A percentile compares a stretch with the other conserved stretches of the same genome.
phyloP scores from a whole-genome alignment of 2,329 filamentous ascomycete genomes.

The Colletotrichum theobromicola region DNA sequence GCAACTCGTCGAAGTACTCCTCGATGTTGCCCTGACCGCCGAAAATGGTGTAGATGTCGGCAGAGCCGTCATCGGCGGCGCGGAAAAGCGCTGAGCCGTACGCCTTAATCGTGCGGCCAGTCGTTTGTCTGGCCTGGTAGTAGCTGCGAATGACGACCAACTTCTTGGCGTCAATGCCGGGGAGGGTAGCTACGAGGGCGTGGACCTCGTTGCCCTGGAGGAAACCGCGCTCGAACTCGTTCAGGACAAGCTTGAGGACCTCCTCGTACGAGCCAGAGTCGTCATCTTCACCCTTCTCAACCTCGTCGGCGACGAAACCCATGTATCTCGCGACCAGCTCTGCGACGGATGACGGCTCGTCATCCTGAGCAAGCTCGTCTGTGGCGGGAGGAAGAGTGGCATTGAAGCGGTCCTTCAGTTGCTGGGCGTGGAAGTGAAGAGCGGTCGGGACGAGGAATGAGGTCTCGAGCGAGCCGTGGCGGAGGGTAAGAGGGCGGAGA shows the following conservation, averaged over 20 bases:
- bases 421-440: slow-evolving; percentile 93
- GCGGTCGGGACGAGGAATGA: slow-evolving; percentile 94
- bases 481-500: slow-evolving; percentile 86
- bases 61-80: slow-evolving; percentile 82
- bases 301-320: slow-evolving; percentile 85
- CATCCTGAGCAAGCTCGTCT: slow-evolving; percentile 96
- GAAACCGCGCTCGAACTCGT: slow-evolving; percentile 96
- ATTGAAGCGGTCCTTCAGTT: slow-evolving; percentile 90
- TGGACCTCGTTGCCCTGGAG: slow-evolving; percentile 96
- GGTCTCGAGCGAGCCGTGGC: slow-evolving; percentile 94
- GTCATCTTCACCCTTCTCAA: slow-evolving; percentile 92
- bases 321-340: slow-evolving; percentile 95
- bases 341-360: slow-evolving; percentile 94
- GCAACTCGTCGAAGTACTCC: slow-evolving; percentile 98
- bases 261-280: slow-evolving; percentile 88
- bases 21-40: slow-evolving; percentile 99
- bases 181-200: slow-evolving; percentile 81
- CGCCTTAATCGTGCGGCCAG: slow-evolving; percentile 84
- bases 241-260: slow-evolving; percentile 88
- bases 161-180: slow-evolving; percentile 94
- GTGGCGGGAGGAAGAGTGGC: slow-evolving; percentile 87
- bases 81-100: slow-evolving; percentile 94
- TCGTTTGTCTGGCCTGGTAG: slow-evolving; percentile 85
- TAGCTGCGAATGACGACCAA: slow-evolving; percentile 88
- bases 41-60: slow-evolving; percentile 91